Conservation (phyloP, 2,329 filamentous ascomycete species). For the Diaporthe ampelina region DNA sequence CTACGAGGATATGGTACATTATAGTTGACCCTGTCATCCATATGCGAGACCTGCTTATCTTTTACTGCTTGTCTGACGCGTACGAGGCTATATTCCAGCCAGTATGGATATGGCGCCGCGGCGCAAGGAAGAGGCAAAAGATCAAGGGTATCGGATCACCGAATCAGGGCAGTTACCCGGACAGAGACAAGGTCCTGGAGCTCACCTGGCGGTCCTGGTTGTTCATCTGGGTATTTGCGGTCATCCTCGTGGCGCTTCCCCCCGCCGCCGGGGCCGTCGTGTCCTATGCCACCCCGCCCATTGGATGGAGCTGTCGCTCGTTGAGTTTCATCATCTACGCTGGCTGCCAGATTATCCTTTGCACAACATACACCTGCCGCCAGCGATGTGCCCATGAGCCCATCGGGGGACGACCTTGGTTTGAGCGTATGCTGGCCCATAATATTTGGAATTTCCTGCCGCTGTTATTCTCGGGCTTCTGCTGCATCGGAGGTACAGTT, state of each 20-base stretch:
- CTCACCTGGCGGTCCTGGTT: neutral
- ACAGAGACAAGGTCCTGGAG: neutral
- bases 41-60: neutral
- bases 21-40: neutral
- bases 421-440: neutral
- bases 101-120: slow-evolving; percentile 5
- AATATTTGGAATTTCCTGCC: neutral
- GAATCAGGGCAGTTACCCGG: neutral
- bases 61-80: neutral
- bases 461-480: neutral
- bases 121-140: neutral
- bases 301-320: slow-evolving; percentile 2
- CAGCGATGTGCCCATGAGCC: neutral
- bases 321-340: slow-evolving; percentile 1
- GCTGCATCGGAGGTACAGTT: neutral
- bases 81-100: neutral
- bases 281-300: neutral
- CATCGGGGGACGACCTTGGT: neutral
- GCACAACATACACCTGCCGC: neutral
- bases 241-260: slow-evolving; percentile 3
- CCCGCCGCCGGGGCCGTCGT: neutral
- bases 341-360: neutral
- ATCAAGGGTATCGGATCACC: neutral
- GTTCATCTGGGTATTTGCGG: slow-evolving; percentile 1
- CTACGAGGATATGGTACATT: neutral